Conservation (phyloP, 2,329 filamentous ascomycete species). For the Xylariaceae sp. region DNA sequence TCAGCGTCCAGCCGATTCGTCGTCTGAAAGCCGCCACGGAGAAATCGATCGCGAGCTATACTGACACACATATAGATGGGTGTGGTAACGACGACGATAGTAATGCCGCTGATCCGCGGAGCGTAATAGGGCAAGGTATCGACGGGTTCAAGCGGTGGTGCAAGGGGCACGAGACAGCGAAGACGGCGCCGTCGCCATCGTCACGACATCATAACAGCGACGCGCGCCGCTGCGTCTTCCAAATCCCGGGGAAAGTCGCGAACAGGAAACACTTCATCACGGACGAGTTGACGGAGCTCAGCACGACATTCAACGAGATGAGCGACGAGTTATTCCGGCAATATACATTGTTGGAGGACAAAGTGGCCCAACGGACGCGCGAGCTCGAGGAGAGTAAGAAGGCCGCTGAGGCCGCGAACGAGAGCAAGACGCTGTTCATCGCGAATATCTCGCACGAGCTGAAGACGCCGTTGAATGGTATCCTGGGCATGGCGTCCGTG, state of each 20-base stretch:
- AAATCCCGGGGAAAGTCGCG: conserved; percentile 77
- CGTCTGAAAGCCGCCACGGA: conserved; percentile 69
- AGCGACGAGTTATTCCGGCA: conserved; percentile 83
- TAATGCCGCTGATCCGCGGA: conserved; percentile 21
- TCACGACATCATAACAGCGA: conserved; percentile 34
- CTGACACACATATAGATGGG: conserved; percentile 41
- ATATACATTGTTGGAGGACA: conserved; percentile 76
- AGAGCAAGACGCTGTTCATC: conserved; percentile 96
- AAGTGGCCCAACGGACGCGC: conserved; percentile 74
- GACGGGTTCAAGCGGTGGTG: conserved; percentile 37
- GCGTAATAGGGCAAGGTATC: conserved; percentile 41
- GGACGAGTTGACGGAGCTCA: conserved; percentile 81
- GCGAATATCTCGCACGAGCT: conserved; percentile 87
- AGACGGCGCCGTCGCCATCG: conserved; percentile 21
- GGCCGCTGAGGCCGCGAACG: conserved; percentile 88
- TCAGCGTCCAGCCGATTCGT: conserved; percentile 74
- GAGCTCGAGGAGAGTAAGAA: conserved; percentile 87
- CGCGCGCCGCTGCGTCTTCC: conserved; percentile 56
- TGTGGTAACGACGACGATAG: conserved; percentile 41
- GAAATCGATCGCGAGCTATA: conserved; percentile 62
- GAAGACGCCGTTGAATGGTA: conserved; percentile 92
- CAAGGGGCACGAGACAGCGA: conserved; percentile 30
- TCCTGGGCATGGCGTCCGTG: conserved; percentile 87
- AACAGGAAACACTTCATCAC: conserved; percentile 70
- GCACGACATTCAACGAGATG: conserved; percentile 87